phyloP scores from a whole-genome alignment of 257 asterid species.

The Cordia subcordata region DNA sequence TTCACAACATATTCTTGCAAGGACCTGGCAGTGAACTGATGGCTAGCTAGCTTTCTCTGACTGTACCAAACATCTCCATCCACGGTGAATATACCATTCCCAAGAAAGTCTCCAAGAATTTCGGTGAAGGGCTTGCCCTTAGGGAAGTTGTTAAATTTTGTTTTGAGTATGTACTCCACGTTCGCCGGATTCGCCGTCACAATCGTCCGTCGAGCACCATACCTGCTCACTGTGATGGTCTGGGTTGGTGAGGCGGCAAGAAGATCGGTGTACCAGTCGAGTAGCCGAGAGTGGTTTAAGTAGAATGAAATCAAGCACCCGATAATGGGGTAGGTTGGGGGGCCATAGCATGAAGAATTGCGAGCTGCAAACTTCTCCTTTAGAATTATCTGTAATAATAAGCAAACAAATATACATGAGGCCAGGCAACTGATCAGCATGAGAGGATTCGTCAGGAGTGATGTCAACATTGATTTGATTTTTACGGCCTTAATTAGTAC shows the following conservation, averaged over 20 bases:
- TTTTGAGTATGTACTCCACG: constrained; percentile 68
- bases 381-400: background rate
- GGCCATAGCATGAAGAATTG: background rate
- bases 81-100: constrained; percentile 67
- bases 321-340: constrained; percentile 20
- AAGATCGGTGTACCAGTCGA: constrained; percentile 64
- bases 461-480: background rate
- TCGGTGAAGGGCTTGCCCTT: constrained; percentile 59
- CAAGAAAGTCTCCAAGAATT: constrained; percentile 63
- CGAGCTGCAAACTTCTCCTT: background rate
- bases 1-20: constrained; percentile 29
- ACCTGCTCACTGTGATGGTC: constrained; percentile 17
- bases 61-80: constrained; percentile 58
- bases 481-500: no score
- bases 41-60: constrained; percentile 52
- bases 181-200: constrained; percentile 57
- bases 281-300: constrained; percentile 49
- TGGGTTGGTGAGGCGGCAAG: constrained; percentile 26
- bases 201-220: constrained; percentile 34
- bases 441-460: background rate
- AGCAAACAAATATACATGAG: background rate
- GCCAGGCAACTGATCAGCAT: no score
- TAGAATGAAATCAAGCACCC: constrained; percentile 51
- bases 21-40: constrained; percentile 40
- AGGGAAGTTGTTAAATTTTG: constrained; percentile 54